phyloP scores from a whole-genome alignment of 2,329 filamentous ascomycete species.

The Paecilomyces variotii region DNA sequence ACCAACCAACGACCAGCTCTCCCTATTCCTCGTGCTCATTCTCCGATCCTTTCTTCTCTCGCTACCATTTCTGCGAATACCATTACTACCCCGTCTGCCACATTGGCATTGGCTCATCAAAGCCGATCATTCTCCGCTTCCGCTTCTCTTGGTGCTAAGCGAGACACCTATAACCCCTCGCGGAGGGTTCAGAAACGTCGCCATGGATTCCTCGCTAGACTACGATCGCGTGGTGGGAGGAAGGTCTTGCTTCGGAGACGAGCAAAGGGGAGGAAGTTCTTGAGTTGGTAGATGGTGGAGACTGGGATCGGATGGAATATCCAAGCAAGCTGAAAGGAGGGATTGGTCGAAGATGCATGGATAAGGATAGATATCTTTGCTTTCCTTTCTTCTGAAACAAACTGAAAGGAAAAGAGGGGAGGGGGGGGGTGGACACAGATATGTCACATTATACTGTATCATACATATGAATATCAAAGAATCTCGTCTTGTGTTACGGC shows the following conservation, averaged over 20 bases:
- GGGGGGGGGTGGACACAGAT: background rate
- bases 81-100: slow-evolving; percentile 7
- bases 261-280: slow-evolving; percentile 44
- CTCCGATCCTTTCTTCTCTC: slow-evolving; percentile 13
- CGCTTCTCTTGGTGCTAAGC: slow-evolving; percentile 33
- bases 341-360: background rate
- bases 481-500: background rate
- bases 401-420: background rate
- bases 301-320: background rate
- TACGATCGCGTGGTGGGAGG: slow-evolving; percentile 46
- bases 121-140: slow-evolving; percentile 37
- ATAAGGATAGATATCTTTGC: background rate
- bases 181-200: slow-evolving; percentile 54
- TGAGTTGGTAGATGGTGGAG: slow-evolving; percentile 41
- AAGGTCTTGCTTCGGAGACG: slow-evolving; percentile 47
- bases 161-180: slow-evolving; percentile 52
- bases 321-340: background rate
- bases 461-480: background rate
- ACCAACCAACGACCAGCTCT: slow-evolving; percentile 25
- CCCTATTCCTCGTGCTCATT: slow-evolving; percentile 34
- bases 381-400: background rate
- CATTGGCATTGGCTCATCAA: slow-evolving; percentile 17
- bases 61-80: slow-evolving; percentile 7
- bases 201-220: slow-evolving; percentile 51
- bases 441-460: background rate